These are phyloP conservation scores for Melanogaster broomeanus DNA, from an alignment of 768 basidiomycete genomes.

Conservation along the genomic window DNA sequence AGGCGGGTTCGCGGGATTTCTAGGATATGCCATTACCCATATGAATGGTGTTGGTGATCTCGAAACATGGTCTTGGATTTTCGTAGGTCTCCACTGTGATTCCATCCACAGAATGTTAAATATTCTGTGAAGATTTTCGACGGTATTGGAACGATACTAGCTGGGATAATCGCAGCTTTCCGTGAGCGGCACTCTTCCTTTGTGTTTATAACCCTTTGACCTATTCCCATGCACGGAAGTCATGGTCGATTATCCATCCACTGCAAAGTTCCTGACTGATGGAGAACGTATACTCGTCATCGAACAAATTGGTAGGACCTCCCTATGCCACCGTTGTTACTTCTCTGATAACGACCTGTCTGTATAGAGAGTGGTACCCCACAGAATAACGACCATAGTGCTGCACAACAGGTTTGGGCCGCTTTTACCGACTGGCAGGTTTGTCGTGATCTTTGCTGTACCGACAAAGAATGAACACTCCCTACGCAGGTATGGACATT, in stretches of 20 bases:
- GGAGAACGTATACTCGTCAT: conserved; percentile 61
- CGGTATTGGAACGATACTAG: conserved; percentile 56
- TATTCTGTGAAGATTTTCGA: too few relatives aligned
- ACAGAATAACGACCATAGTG: conserved; percentile 58
- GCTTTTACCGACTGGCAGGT: conserved; percentile 65
- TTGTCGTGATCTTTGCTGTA: not conserved
- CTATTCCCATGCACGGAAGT: conserved; percentile 34
- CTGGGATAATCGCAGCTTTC: conserved; percentile 52
- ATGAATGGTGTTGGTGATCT: conserved; percentile 61
- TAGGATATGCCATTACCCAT: conserved; percentile 57
- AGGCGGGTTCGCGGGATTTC: conserved; percentile 58
- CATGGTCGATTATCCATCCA: conserved; percentile 59
- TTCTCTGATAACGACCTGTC: conserved; percentile 36
- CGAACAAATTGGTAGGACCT: conserved; percentile 55
- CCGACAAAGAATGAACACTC: too few relatives aligned
- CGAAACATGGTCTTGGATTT: conserved; percentile 78
- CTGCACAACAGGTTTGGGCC: conserved; percentile 48
- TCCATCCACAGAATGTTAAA: conserved; percentile 32
- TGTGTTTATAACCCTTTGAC: not conserved
- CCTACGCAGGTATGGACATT: conserved; percentile 16
- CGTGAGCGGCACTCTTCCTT: conserved; percentile 29
- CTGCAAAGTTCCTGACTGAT: conserved; percentile 59
- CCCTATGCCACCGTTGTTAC: not conserved
- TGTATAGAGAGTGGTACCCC: conserved; percentile 60
- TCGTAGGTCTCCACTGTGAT: conserved; percentile 37